These are phyloP conservation scores for Aureobasidium sp. DNA, from an alignment of 2,329 filamentous ascomycete species.

Conservation along the genomic window DNA sequence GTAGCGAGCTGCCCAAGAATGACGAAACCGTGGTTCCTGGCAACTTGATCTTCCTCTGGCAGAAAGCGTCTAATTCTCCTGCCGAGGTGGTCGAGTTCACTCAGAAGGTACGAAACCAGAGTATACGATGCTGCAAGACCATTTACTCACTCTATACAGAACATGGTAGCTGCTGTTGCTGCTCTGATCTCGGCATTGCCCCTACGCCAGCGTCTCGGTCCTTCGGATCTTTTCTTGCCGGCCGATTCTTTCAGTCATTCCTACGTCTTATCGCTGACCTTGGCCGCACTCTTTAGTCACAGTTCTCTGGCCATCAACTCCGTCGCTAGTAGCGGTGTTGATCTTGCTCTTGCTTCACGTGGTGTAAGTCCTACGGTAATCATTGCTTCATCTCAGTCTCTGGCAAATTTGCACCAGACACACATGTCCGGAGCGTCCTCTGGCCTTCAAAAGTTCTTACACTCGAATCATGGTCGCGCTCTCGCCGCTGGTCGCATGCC, in stretches of 20 bases:
- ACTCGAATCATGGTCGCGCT: constrained; percentile 63
- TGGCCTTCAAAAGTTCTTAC: constrained; percentile 58
- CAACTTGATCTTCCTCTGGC: constrained; percentile 60
- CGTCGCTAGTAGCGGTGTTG: constrained; percentile 65
- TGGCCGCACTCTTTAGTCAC: constrained; percentile 78
- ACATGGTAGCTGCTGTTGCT: constrained; percentile 80
- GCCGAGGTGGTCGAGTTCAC: constrained; percentile 73
- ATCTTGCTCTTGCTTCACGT: constrained; percentile 65
- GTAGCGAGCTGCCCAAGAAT: constrained; percentile 55
- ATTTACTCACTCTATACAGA: constrained; percentile 37
- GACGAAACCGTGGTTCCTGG: constrained; percentile 47
- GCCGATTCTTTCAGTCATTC: constrained; percentile 73
- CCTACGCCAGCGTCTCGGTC: constrained; percentile 62
- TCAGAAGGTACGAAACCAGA: constrained; percentile 45
- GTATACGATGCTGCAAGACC: constrained; percentile 10
- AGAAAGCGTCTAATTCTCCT: constrained; percentile 40
- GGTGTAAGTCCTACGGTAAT: constrained; percentile 76
- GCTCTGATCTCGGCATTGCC: constrained; percentile 72
- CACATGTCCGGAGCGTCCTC: constrained; percentile 49
- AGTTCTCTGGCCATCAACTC: constrained; percentile 83
- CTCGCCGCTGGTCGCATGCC: constrained; percentile 72
- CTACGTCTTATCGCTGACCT: constrained; percentile 70
- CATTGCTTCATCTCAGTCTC: constrained; percentile 66
- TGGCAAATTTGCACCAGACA: constrained; percentile 61
- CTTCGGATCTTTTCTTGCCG: constrained; percentile 75